A percentile compares a stretch with the other conserved stretches of the same genome.
phyloP scores from a whole-genome alignment of 495 filamentous ascomycete species.

The Penicillium flavigenum region DNA sequence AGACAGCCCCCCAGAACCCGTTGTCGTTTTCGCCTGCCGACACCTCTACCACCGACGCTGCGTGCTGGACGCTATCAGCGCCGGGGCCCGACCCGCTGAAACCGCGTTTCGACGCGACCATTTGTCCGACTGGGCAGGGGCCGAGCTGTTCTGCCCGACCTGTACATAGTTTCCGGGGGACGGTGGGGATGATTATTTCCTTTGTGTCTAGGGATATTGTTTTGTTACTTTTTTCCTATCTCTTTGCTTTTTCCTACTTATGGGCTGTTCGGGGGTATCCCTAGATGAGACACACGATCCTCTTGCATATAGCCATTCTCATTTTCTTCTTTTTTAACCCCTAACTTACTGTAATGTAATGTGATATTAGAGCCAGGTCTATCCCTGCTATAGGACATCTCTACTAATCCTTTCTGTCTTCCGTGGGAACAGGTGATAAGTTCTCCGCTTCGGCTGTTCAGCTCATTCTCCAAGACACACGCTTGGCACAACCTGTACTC shows the following conservation, averaged over 20 bases:
- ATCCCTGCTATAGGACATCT: neutral
- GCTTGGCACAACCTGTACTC: neutral
- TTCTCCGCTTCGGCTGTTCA: neutral
- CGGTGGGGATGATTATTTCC: constrained; percentile 19
- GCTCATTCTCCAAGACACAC: neutral
- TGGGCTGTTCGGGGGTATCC: neutral
- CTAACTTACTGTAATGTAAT: neutral
- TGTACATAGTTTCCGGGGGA: constrained; percentile 32
- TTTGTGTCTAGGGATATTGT: constrained; percentile 17
- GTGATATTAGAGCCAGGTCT: neutral
- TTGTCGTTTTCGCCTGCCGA: constrained; percentile 55
- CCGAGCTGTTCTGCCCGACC: constrained; percentile 41
- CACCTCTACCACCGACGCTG: constrained; percentile 55
- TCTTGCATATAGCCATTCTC: constrained; percentile 4
- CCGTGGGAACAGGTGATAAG: neutral
- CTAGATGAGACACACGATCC: constrained; percentile 5
- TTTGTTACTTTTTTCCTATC: constrained; percentile 1
- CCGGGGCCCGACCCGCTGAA: constrained; percentile 21
- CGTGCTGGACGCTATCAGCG: constrained; percentile 33
- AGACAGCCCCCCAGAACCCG: constrained; percentile 26
- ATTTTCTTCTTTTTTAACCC: neutral
- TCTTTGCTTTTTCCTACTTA: neutral
- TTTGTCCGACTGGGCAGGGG: constrained; percentile 30
- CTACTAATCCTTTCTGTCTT: neutral
- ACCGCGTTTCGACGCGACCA: constrained; percentile 24